Conservation (phyloP, 345 rosid species). For the Leavenworthia alabamica region DNA sequence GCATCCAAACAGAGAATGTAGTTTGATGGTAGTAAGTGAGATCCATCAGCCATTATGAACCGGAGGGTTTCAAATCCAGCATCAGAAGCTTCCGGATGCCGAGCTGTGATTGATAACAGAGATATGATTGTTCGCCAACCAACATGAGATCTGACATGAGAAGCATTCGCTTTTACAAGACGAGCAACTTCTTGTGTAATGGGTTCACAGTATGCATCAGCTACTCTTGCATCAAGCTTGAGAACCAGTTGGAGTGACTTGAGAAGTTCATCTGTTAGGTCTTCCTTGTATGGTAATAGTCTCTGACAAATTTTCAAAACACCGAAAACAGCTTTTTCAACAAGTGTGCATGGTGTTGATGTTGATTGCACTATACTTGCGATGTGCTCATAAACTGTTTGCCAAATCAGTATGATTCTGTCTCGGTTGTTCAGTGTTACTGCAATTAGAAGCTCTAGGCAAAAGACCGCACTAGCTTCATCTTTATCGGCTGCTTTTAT, state of each 20-base stretch:
- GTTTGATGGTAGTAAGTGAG: slow-evolving; percentile 55
- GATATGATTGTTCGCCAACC: slow-evolving; percentile 73
- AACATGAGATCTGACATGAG: slow-evolving; percentile 51
- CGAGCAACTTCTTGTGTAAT: slow-evolving; percentile 66
- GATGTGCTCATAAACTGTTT: slow-evolving; percentile 53
- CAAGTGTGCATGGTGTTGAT: slow-evolving; percentile 48
- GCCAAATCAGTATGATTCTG: slow-evolving; percentile 65
- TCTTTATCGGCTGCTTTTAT: slow-evolving; percentile 45
- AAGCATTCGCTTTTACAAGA: slow-evolving; percentile 66
- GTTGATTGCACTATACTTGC: slow-evolving; percentile 57
- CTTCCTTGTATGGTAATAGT: slow-evolving; percentile 70
- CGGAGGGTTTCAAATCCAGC: slow-evolving; percentile 55
- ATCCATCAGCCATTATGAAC: slow-evolving; percentile 64
- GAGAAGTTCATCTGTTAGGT: slow-evolving; percentile 61
- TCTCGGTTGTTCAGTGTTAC: slow-evolving; percentile 66
- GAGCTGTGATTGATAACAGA: slow-evolving; percentile 59
- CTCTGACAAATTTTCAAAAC: slow-evolving; percentile 66
- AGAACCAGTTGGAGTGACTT: slow-evolving; percentile 64
- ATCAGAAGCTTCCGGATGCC: slow-evolving; percentile 76
- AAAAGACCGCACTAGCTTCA: slow-evolving; percentile 51
- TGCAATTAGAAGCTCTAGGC: slow-evolving; percentile 62
- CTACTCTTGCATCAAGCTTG: slow-evolving; percentile 72
- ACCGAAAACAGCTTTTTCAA: slow-evolving; percentile 72
- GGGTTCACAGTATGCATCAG: slow-evolving; percentile 70
- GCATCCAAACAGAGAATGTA: slow-evolving; percentile 61